Evolutionary conservation across 202 grass and related monocot species (phyloP), one percentile per base, ranked within the genome.

Genomic region (Schoenoplectus tabernaemontani): DNA sequence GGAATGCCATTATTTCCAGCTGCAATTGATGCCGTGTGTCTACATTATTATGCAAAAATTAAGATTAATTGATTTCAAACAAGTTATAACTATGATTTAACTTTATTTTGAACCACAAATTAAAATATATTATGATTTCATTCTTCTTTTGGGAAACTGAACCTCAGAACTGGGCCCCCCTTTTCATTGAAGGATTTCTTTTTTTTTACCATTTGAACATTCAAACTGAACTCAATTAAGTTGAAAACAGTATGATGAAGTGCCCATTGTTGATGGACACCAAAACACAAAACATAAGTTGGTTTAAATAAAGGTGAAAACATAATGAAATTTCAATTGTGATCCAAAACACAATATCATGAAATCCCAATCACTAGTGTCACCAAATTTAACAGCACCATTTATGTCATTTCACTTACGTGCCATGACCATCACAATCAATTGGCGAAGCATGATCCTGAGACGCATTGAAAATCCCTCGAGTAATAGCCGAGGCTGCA

Each of bases 401-500:
- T 73, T 32, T 73, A 73, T 51, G 43, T 17, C 43, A 19, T 51
- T 30, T 50, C 63, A 89, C 96, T 89, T 81, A 99, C 96, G 91
- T 99, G 57, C 96, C 96, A 77, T 99, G 96, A 43, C 96, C 96
- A 80, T 99, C 96, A 77, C 90, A 87, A 79, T 99, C 96, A 64
- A 93, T 92, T 71, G 96, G 96, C 47, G 96, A 99, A 88, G 91
- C 90, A 81, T 89, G 88, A 86, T 99, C 96, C 84, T 89, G 73
- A 36, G 91, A 92, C n/a, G 83, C 83, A 80, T 99, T 99, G 66
- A 99, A 95, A 36, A 95, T 83, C 73, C 96, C 96, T 81, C 92
- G 89, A 63, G 86, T 95, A 87, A 99, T 95, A 69, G 96, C 96
- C 78, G 91, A 95, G 82, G 96, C 96, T 58, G 96, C 96, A 91